phyloP scores from a whole-genome alignment of 2,329 filamentous ascomycete species.

The Cladosporium sp. region DNA sequence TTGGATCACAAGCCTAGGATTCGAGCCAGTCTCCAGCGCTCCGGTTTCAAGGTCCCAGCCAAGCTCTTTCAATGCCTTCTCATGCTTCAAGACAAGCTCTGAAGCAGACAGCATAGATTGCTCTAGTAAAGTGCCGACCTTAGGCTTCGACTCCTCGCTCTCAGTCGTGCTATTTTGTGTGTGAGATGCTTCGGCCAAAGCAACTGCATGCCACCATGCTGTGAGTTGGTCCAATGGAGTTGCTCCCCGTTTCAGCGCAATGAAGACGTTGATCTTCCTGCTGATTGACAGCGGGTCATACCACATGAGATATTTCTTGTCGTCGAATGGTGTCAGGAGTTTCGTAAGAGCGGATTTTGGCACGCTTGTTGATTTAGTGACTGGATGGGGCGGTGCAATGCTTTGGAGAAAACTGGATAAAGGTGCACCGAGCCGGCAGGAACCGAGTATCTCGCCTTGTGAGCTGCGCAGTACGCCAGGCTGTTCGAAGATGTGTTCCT shows the following conservation, averaged over 20 bases:
- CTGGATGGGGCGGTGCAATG: conserved; percentile 22
- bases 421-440: conserved; percentile 48
- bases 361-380: conserved; percentile 23
- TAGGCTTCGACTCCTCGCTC: conserved; percentile 17
- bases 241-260: conserved; percentile 60
- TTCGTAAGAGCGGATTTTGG: conserved; percentile 33
- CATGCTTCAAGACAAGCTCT: conserved; percentile 43
- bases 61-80: conserved; percentile 36
- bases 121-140: conserved; percentile 37
- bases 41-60: conserved; percentile 65
- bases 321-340: conserved; percentile 47
- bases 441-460: conserved; percentile 45
- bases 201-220: conserved; percentile 59
- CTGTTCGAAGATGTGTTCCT: conserved; percentile 55
- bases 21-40: conserved; percentile 57
- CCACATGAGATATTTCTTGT: conserved; percentile 59
- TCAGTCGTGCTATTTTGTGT: neutral
- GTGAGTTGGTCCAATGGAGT: conserved; percentile 49
- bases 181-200: conserved; percentile 35
- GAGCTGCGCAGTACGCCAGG: conserved; percentile 62
- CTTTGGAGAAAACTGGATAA: conserved; percentile 21
- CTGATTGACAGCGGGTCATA: conserved; percentile 35
- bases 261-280: conserved; percentile 34
- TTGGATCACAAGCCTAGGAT: neutral
- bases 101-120: conserved; percentile 36